Evolutionary conservation across 345 rosid genomes (phyloP).

Genomic region (Anastatica hierochuntica): DNA sequence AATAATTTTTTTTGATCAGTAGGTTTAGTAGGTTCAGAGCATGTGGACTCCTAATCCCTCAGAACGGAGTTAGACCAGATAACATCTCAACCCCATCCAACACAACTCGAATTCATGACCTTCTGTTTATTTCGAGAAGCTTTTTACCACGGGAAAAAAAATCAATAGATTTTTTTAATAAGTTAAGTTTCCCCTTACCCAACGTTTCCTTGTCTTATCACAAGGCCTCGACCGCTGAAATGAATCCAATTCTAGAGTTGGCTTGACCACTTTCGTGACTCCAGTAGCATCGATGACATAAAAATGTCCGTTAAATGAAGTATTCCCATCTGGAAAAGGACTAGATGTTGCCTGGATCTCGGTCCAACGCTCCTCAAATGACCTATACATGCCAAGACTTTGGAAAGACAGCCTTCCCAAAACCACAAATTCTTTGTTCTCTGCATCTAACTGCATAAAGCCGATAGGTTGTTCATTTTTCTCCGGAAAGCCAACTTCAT

Average conservation of each 20-base stretch:
- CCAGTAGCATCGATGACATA: constrained; percentile 4
- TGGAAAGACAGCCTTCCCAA: neutral
- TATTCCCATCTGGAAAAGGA: neutral
- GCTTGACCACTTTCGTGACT: constrained; percentile 7
- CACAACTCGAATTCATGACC: too few relatives aligned
- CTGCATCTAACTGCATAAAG: neutral
- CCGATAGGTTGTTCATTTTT: neutral
- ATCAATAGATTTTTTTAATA: too few relatives aligned
- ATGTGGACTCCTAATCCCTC: too few relatives aligned
- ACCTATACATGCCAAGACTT: neutral
- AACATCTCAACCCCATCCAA: too few relatives aligned
- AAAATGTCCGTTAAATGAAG: constrained; percentile 6
- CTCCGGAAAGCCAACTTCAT: too few relatives aligned
- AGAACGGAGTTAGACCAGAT: too few relatives aligned
- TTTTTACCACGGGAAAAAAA: too few relatives aligned
- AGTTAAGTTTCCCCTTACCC: constrained; percentile 2
- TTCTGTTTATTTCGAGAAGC: too few relatives aligned
- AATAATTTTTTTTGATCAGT: too few relatives aligned
- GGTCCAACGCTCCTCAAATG: constrained; percentile 12
- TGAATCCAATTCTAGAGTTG: constrained; percentile 3
- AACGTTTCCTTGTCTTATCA: constrained; percentile 9
- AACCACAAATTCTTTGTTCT: neutral
- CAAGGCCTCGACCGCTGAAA: constrained; percentile 9
- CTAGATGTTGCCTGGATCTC: neutral
- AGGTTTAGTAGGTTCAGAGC: too few relatives aligned